Evolutionary conservation across 345 rosid species (phyloP).

Genomic region (Raphanus raphanistrum): DNA sequence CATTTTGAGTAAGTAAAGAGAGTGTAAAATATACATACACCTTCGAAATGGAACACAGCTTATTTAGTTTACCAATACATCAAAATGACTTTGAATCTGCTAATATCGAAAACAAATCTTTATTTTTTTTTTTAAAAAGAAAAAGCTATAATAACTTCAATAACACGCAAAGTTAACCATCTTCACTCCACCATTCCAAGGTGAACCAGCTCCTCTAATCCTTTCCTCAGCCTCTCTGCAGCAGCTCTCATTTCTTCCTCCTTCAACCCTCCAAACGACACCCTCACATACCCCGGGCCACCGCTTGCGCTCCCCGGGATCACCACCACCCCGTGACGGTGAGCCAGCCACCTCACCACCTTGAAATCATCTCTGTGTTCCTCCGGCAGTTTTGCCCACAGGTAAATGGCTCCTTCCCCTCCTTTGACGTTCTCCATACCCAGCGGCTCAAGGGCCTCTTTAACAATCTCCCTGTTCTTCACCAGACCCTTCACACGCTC

Average conservation of each 20-base stretch:
- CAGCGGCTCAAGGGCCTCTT: slow-evolving; percentile 72
- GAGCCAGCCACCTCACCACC: slow-evolving; percentile 87
- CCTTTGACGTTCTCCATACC: slow-evolving; percentile 78
- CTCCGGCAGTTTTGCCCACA: slow-evolving; percentile 90
- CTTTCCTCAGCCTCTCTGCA: slow-evolving; percentile 63
- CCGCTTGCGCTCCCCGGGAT: slow-evolving; percentile 83
- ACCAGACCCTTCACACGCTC: slow-evolving; percentile 73
- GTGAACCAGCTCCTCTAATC: slow-evolving; percentile 67
- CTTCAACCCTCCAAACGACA: slow-evolving; percentile 77
- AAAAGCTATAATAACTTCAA: neutral
- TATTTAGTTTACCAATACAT: slow-evolving; percentile 3
- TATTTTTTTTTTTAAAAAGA: neutral
- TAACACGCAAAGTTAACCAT: slow-evolving; percentile 10
- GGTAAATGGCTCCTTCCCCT: slow-evolving; percentile 93
- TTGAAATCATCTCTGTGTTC: slow-evolving; percentile 44
- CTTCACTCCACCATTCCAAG: slow-evolving; percentile 53
- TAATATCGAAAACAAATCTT: neutral
- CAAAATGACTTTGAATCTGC: slow-evolving; percentile 12
- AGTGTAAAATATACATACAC: neutral
- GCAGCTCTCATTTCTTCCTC: slow-evolving; percentile 72
- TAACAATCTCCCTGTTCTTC: slow-evolving; percentile 74
- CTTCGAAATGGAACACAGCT: neutral
- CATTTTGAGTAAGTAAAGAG: neutral
- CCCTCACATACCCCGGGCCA: slow-evolving; percentile 66
- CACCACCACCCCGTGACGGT: slow-evolving; percentile 74